A percentile compares a stretch with the other conserved stretches of the same genome.
These are phyloP conservation scores for Boletus tylopilopsis DNA, from an alignment of 768 basidiomycete genomes.

Conservation along the genomic window DNA sequence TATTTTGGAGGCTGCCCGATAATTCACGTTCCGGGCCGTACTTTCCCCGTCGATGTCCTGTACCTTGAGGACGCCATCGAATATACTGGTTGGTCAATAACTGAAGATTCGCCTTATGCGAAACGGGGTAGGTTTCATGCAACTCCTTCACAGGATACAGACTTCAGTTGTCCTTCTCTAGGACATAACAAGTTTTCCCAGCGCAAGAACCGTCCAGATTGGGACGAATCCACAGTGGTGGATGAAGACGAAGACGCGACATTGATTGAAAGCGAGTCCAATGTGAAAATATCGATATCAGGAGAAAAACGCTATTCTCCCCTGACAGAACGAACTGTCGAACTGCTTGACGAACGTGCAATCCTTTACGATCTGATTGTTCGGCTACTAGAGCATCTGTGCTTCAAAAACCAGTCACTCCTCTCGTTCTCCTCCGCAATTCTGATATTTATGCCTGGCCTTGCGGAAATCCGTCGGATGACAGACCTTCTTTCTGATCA, in stretches of 20 bases:
- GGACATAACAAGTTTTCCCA: slow-evolving; percentile 63
- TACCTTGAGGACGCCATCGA: slow-evolving; percentile 93
- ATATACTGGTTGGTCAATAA: slow-evolving; percentile 70
- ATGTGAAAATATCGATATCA: slow-evolving; percentile 36
- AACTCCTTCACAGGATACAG: not conserved
- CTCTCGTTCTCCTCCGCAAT: slow-evolving; percentile 69
- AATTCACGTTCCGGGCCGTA: slow-evolving; percentile 88
- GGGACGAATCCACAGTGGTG: slow-evolving; percentile 67
- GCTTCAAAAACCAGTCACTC: slow-evolving; percentile 59
- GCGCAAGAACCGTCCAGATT: slow-evolving; percentile 62
- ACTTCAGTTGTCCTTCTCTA: slow-evolving; percentile 25
- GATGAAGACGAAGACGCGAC: slow-evolving; percentile 66
- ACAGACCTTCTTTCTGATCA: slow-evolving; percentile 81
- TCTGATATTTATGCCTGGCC: slow-evolving; percentile 90
- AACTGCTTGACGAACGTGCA: slow-evolving; percentile 79
- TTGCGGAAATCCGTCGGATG: slow-evolving; percentile 88
- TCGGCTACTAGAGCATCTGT: slow-evolving; percentile 75
- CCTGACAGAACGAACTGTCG: slow-evolving; percentile 71
- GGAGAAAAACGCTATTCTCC: slow-evolving; percentile 80
- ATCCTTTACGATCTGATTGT: slow-evolving; percentile 93
- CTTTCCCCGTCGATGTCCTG: slow-evolving; percentile 83
- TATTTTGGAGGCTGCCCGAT: slow-evolving; percentile 88
- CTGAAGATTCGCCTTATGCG: slow-evolving; percentile 79
- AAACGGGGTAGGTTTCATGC: slow-evolving; percentile 50
- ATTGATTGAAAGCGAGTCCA: slow-evolving; percentile 17